Evolutionary conservation across 495 filamentous ascomycete species (phyloP).

Genomic region (Penicillium ochrochloron): DNA sequence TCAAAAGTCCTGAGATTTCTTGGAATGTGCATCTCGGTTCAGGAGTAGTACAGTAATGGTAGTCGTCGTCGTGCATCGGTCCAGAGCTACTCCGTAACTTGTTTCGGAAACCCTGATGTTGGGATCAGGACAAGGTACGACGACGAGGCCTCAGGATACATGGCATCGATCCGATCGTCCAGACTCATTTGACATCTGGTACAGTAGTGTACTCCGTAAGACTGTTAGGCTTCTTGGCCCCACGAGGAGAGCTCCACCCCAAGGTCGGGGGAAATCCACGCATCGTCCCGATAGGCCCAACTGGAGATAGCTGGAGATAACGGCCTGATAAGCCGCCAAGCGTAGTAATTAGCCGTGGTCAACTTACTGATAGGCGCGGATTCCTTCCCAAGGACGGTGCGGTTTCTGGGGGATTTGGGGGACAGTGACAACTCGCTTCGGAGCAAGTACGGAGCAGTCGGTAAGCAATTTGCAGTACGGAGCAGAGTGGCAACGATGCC

Average conservation of each 20-base stretch:
- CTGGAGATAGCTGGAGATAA: slow-evolving; percentile 20
- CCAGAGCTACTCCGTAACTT: background rate
- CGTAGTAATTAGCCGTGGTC: slow-evolving; percentile 41
- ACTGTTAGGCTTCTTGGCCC: slow-evolving; percentile 3
- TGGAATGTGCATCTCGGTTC: background rate
- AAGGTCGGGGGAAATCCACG: slow-evolving; percentile 7
- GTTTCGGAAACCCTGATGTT: background rate
- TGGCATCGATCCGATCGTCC: background rate
- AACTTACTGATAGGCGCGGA: slow-evolving; percentile 21
- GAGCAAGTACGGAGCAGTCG: background rate
- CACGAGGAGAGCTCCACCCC: slow-evolving; percentile 7
- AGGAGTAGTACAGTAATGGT: background rate
- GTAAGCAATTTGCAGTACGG: background rate
- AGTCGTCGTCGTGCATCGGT: background rate
- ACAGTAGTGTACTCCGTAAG: too few relatives aligned
- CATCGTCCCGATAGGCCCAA: slow-evolving; percentile 8
- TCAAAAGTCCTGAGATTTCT: background rate
- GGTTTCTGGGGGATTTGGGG: background rate
- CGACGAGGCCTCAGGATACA: background rate
- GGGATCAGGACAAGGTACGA: background rate
- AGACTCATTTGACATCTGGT: too few relatives aligned
- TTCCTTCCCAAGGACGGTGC: background rate
- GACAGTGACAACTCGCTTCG: slow-evolving; percentile 1
- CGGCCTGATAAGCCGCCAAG: slow-evolving; percentile 33
- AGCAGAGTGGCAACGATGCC: background rate